Evolutionary conservation across 208 protist genomes (phyloP).

Genomic region (Trypanosoma caninum): DNA sequence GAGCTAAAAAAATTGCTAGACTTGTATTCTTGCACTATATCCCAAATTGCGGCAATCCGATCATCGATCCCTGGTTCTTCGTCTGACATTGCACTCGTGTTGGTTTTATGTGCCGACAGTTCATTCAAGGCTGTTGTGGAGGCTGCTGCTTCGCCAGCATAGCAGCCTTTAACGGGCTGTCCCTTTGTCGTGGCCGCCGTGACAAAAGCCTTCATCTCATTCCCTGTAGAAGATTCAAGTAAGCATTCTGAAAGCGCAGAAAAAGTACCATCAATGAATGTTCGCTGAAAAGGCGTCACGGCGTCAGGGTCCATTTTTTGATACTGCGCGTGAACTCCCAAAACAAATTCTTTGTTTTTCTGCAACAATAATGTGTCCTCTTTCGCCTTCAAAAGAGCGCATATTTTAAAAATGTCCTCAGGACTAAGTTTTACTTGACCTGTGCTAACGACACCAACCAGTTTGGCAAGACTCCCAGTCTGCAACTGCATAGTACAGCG

Average conservation of each 20-base stretch:
- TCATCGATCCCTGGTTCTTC: conserved; percentile 25
- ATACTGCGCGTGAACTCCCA: conserved; percentile 27
- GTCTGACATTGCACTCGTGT: neutral
- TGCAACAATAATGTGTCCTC: conserved; percentile 41
- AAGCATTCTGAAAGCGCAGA: neutral
- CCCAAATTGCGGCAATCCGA: conserved; percentile 28
- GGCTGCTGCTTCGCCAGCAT: too few relatives aligned
- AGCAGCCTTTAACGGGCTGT: too few relatives aligned
- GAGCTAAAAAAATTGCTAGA: conserved; percentile 17
- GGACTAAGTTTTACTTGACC: conserved; percentile 8
- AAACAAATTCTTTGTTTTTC: conserved; percentile 27
- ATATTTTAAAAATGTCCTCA: conserved; percentile 40
- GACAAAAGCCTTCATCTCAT: neutral
- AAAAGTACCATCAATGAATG: conserved; percentile 40
- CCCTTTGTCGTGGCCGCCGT: too few relatives aligned
- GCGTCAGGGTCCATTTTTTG: conserved; percentile 16
- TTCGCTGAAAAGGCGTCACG: conserved; percentile 46
- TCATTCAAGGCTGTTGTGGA: too few relatives aligned
- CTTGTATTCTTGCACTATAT: conserved; percentile 31
- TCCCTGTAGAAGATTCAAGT: neutral
- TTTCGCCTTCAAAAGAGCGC: conserved; percentile 28
- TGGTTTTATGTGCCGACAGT: neutral
- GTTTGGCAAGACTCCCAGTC: conserved; percentile 7
- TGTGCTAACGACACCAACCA: conserved; percentile 20
- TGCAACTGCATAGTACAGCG: conserved; percentile 2